Percentiles rank a stretch among this genome's conserved stretches.
These are phyloP conservation scores for Mortierella polycephala DNA, from an alignment of 371 early-diverging fungal species.

Conservation along the genomic window DNA sequence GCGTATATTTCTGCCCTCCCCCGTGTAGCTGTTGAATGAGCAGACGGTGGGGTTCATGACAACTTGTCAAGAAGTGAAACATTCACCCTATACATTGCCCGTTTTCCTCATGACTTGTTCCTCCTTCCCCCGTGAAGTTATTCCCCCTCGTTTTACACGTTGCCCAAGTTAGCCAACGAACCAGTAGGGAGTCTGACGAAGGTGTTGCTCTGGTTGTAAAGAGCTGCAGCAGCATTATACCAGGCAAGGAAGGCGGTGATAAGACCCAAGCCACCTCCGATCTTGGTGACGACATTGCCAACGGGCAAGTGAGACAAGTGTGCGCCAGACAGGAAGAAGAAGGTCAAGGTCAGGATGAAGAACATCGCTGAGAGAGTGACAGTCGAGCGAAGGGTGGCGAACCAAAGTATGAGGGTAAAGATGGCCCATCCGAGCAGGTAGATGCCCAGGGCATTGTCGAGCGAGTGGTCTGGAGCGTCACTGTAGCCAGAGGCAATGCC, in stretches of 20 bases:
- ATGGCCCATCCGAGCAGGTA: constrained; percentile 77
- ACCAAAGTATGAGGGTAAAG: constrained; percentile 71
- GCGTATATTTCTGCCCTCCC: too few species aligned
- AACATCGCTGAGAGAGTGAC: constrained; percentile 70
- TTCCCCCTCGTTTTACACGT: constrained; percentile 6
- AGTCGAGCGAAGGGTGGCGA: constrained; percentile 73
- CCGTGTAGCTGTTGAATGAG: too few species aligned
- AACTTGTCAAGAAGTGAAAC: too few species aligned
- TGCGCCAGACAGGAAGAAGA: constrained; percentile 68
- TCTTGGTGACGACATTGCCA: constrained; percentile 40
- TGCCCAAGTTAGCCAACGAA: constrained; percentile 29
- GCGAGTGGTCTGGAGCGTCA: constrained; percentile 47
- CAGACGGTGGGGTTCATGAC: too few species aligned
- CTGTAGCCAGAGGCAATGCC: constrained; percentile 60
- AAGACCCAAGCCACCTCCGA: constrained; percentile 75
- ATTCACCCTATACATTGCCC: too few species aligned
- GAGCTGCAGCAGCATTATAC: constrained; percentile 76
- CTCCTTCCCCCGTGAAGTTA: neutral
- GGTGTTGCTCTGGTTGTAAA: constrained; percentile 67
- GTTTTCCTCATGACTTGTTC: too few species aligned
- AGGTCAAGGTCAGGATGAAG: constrained; percentile 72
- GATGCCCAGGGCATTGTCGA: constrained; percentile 73
- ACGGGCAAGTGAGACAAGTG: constrained; percentile 54
- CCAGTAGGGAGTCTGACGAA: constrained; percentile 69
- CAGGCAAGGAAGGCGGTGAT: constrained; percentile 76